A percentile compares a stretch with the other conserved stretches of the same genome.
phyloP scores from a whole-genome alignment of 768 basidiomycete genomes.

The Boletus reticuloceps region DNA sequence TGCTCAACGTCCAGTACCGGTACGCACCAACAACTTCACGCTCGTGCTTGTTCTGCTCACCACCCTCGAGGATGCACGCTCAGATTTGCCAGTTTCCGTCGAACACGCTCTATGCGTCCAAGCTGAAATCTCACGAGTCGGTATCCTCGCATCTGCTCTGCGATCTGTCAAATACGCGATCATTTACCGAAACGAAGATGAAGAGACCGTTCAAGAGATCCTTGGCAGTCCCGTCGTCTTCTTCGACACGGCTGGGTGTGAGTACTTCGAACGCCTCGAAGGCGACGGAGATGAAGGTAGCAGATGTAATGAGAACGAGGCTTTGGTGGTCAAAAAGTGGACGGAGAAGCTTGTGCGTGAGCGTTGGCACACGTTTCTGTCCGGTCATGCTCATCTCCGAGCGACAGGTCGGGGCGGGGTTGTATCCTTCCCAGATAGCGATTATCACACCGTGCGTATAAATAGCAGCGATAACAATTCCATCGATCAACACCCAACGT shows the following conservation, averaged over 20 bases:
- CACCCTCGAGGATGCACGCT: constrained; percentile 69
- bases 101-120: constrained; percentile 69
- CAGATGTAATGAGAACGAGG: constrained; percentile 93
- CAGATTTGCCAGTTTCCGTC: constrained; percentile 88
- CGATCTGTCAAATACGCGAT: constrained; percentile 57
- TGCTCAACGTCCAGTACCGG: constrained; percentile 92
- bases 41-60: neutral
- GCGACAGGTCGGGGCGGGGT: constrained; percentile 53
- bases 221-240: constrained; percentile 83
- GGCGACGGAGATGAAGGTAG: constrained; percentile 86
- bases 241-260: constrained; percentile 92
- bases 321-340: constrained; percentile 79
- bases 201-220: constrained; percentile 70
- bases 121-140: constrained; percentile 65
- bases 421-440: constrained; percentile 73
- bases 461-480: neutral
- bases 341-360: constrained; percentile 68
- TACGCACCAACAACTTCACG: constrained; percentile 27
- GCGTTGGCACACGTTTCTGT: too few species aligned
- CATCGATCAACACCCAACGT: neutral
- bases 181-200: constrained; percentile 37
- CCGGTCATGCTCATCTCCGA: neutral
- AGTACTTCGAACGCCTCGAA: constrained; percentile 84
- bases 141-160: constrained; percentile 72
- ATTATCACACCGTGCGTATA: constrained; percentile 78